phyloP scores from a whole-genome alignment of 2,329 filamentous ascomycete genomes.

The Botrytis aclada region DNA sequence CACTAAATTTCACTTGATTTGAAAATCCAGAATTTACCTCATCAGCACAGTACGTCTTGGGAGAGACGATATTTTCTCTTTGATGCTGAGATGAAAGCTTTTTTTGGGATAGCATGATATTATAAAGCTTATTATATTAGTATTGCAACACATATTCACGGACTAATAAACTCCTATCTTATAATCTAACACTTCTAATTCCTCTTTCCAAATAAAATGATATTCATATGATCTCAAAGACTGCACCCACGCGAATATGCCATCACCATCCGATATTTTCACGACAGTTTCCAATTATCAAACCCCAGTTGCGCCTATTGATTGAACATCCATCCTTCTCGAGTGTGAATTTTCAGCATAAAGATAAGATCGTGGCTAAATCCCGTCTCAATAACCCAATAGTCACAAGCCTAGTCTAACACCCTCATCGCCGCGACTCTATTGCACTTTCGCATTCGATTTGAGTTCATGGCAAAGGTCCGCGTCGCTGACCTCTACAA shows the following conservation, averaged over 20 bases:
- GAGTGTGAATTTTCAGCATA: rapidly evolving
- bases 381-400: rapidly evolving
- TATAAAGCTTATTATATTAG: too few relatives aligned
- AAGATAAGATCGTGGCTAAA: not conserved
- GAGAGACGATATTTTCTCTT: not conserved
- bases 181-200: not conserved
- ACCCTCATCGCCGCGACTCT: not conserved
- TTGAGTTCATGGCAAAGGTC: not conserved
- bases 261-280: too few relatives aligned
- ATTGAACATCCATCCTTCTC: too few relatives aligned
- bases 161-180: too few relatives aligned
- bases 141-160: too few relatives aligned
- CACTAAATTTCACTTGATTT: not conserved
- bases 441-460: not conserved
- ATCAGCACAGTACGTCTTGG: not conserved
- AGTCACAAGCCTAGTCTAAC: rapidly evolving
- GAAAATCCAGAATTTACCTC: not conserved
- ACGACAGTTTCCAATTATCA: too few relatives aligned
- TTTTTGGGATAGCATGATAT: not conserved
- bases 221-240: not conserved
- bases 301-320: too few relatives aligned
- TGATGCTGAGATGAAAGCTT: not conserved
- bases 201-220: rapidly evolving
- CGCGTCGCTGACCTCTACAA: not conserved
- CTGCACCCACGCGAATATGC: too few relatives aligned